These are phyloP conservation scores for Pelargonium cotyledonis DNA, from an alignment of 441 rosid species.

Conservation along the genomic window DNA sequence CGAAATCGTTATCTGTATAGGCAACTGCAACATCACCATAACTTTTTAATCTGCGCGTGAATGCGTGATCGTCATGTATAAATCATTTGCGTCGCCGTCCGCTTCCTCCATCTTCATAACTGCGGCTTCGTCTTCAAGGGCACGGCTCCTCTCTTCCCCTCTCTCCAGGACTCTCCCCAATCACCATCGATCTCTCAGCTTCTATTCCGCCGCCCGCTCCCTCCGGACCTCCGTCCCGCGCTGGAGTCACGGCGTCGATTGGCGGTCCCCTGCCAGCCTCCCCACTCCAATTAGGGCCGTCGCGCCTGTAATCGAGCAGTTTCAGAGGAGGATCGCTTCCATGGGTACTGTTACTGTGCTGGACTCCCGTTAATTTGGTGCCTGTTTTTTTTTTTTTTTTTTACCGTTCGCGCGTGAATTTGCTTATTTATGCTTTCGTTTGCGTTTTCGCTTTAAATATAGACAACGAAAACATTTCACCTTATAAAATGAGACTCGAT, in stretches of 20 bases:
- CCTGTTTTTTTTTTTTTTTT: too few relatives aligned
- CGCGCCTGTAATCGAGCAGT: conserved; percentile 54
- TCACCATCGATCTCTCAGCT: conserved; percentile 57
- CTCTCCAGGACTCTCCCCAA: conserved; percentile 21
- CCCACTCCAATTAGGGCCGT: conserved; percentile 64
- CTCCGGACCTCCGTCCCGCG: conserved; percentile 45
- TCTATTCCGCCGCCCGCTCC: conserved; percentile 48
- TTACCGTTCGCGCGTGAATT: too few relatives aligned
- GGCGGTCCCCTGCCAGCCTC: conserved; percentile 50
- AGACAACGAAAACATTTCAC: too few relatives aligned
- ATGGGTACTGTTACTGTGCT: conserved; percentile 49
- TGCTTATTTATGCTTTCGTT: background rate
- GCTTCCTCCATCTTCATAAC: conserved; percentile 52
- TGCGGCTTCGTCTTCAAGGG: conserved; percentile 35
- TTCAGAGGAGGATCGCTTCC: conserved; percentile 61
- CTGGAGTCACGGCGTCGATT: conserved; percentile 68
- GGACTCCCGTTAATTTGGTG: too few relatives aligned
- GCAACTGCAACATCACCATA: background rate
- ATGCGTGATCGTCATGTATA: conserved; percentile 57
- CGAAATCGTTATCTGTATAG: too few relatives aligned
- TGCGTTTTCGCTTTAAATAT: too few relatives aligned
- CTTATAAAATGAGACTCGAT: too few relatives aligned
- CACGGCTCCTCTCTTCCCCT: conserved; percentile 17
- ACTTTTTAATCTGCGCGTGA: conserved; percentile 10
- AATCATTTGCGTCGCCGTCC: conserved; percentile 33